Conservation (phyloP, 768 basidiomycete species). For the Postia placenta region DNA sequence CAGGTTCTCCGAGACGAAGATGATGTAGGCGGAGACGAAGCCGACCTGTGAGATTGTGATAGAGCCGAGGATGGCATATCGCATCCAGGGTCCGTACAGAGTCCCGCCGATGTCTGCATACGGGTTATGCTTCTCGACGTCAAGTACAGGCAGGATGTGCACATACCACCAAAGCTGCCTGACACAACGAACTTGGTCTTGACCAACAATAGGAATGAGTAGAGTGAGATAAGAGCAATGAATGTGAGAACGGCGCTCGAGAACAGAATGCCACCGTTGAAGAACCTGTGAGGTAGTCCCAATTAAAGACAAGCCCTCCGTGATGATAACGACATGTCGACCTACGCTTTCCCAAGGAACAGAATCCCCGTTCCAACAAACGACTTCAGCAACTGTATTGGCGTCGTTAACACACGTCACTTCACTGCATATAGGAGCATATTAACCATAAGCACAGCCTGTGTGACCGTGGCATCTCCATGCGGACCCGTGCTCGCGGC, state of each 20-base stretch:
- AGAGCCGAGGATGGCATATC: slow-evolving; percentile 79
- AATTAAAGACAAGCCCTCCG: too few relatives aligned
- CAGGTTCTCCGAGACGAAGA: slow-evolving; percentile 92
- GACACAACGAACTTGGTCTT: slow-evolving; percentile 83
- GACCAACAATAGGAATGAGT: slow-evolving; percentile 89
- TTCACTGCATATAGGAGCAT: neutral
- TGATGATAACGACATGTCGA: slow-evolving; percentile 2
- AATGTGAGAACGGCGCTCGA: slow-evolving; percentile 69
- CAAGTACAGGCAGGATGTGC: neutral
- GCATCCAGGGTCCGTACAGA: slow-evolving; percentile 92
- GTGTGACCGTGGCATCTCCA: slow-evolving; percentile 85
- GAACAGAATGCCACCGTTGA: slow-evolving; percentile 93
- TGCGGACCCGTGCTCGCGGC: slow-evolving; percentile 51
- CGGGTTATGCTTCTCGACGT: too few relatives aligned
- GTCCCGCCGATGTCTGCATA: slow-evolving; percentile 85
- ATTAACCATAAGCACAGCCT: slow-evolving; percentile 88
- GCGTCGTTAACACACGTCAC: neutral
- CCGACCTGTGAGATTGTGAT: slow-evolving; percentile 89
- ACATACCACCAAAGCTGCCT: slow-evolving; percentile 87
- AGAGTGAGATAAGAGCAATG: slow-evolving; percentile 84
- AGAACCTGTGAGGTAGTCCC: slow-evolving; percentile 55
- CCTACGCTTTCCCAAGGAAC: slow-evolving; percentile 92
- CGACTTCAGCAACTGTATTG: slow-evolving; percentile 74
- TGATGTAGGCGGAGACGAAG: slow-evolving; percentile 87
- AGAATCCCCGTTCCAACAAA: slow-evolving; percentile 95